Percentiles rank a stretch among this genome's conserved stretches.
Conservation (phyloP, 2,329 filamentous ascomycete species). For the Diaporthe longicolla region DNA sequence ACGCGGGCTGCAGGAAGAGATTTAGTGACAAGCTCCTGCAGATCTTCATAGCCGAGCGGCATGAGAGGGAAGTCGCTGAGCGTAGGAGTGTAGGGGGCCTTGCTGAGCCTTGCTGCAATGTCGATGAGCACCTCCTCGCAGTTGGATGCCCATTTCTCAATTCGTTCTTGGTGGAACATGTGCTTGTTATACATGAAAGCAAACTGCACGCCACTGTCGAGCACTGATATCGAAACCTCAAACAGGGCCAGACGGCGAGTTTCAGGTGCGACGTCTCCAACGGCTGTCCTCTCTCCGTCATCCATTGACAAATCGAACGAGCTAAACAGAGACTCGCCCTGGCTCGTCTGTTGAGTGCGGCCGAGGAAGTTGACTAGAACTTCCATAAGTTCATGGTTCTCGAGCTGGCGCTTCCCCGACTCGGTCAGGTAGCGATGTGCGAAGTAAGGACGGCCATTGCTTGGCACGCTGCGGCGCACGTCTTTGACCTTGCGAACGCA, state of each 20-base stretch:
- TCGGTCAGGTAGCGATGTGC: conserved; percentile 12
- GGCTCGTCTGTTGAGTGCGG: conserved; percentile 15
- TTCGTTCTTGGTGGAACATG: conserved; percentile 9
- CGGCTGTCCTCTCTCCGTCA: not conserved
- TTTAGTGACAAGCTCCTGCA: conserved; percentile 41
- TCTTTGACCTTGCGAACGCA: conserved; percentile 6
- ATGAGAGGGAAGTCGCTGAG: conserved; percentile 47
- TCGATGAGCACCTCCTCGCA: not conserved
- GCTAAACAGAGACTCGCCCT: not conserved
- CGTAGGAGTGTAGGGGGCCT: conserved; percentile 43
- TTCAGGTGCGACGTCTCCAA: conserved; percentile 5
- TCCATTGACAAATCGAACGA: not conserved
- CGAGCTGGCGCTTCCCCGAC: not conserved
- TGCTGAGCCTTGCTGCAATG: not conserved
- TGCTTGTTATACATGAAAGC: not conserved
- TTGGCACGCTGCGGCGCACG: conserved; percentile 17
- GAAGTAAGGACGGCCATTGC: conserved; percentile 9
- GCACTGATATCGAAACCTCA: conserved; percentile 5
- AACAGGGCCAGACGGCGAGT: conserved; percentile 15
- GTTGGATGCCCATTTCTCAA: not conserved
- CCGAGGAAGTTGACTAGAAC: conserved; percentile 13
- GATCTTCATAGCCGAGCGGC: conserved; percentile 44
- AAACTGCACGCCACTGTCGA: conserved; percentile 7
- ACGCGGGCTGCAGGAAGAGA: conserved; percentile 39
- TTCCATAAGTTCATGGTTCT: not conserved